phyloP scores from a whole-genome alignment of 305 asterid genomes.

The Plantago rigida region DNA sequence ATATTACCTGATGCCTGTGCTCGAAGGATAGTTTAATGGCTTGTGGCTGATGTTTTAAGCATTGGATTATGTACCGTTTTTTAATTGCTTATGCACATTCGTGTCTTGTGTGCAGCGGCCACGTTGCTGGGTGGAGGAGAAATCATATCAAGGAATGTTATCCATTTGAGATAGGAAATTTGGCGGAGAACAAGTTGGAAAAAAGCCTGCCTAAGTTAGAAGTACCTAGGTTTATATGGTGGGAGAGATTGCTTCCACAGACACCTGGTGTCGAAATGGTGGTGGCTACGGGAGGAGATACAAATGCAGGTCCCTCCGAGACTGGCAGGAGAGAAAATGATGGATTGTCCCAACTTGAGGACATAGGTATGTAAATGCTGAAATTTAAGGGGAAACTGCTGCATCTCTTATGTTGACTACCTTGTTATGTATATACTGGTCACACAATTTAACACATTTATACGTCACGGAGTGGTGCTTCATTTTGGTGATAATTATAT shows the following conservation, averaged over 20 bases:
- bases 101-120: constrained; percentile 46
- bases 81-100: too few species aligned
- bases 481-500: neutral
- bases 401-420: too few species aligned
- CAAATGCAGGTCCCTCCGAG: constrained; percentile 23
- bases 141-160: constrained; percentile 34
- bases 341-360: constrained; percentile 16
- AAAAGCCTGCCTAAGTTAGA: constrained; percentile 43
- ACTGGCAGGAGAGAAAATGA: constrained; percentile 20
- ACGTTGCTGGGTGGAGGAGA: constrained; percentile 55
- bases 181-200: constrained; percentile 15
- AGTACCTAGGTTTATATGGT: constrained; percentile 42
- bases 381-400: neutral
- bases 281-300: constrained; percentile 22
- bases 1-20: too few species aligned
- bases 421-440: constrained; percentile 1
- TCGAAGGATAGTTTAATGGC: neutral
- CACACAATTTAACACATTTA: neutral
- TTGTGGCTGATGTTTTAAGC: neutral
- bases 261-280: constrained; percentile 17
- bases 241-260: constrained; percentile 34
- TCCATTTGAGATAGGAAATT: constrained; percentile 35
- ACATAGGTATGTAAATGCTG: constrained; percentile 21
- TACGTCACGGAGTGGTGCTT: too few species aligned
- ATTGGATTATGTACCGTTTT: too few species aligned